These are phyloP conservation scores for Macrophomina tecta DNA, from an alignment of 2,329 filamentous ascomycete species.

Conservation along the genomic window DNA sequence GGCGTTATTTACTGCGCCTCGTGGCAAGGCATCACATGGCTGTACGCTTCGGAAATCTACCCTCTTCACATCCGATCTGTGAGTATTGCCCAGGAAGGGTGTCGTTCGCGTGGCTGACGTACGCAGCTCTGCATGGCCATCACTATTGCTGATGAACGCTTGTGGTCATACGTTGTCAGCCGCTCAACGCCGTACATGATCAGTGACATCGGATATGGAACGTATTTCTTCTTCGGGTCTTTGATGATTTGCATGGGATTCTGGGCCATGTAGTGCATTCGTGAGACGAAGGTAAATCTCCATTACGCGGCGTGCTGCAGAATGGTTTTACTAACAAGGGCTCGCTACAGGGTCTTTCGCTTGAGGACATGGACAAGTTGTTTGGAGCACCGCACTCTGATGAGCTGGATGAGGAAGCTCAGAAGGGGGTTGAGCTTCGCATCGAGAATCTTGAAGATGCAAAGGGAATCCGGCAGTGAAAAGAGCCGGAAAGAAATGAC, in stretches of 20 bases:
- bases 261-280: slow-evolving; percentile 42
- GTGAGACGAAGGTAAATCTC: slow-evolving; percentile 38
- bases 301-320: too few species aligned
- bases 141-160: slow-evolving; percentile 38
- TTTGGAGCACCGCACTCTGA: background rate
- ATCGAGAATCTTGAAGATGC: background rate
- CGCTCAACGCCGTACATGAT: slow-evolving; percentile 48
- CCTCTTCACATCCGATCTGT: slow-evolving; percentile 46
- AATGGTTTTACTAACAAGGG: background rate
- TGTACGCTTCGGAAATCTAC: slow-evolving; percentile 58
- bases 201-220: slow-evolving; percentile 44
- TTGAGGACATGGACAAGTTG: background rate
- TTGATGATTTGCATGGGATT: slow-evolving; percentile 40
- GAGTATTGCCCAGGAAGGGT: too few species aligned
- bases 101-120: too few species aligned
- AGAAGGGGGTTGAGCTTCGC: background rate
- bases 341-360: background rate
- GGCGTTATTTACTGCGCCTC: slow-evolving; percentile 58
- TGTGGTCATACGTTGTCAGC: slow-evolving; percentile 47
- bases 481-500: too few species aligned
- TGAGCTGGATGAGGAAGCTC: background rate
- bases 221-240: slow-evolving; percentile 48
- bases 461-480: background rate
- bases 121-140: slow-evolving; percentile 44
- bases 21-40: slow-evolving; percentile 51